Evolutionary conservation across 257 asterid species (phyloP).

Genomic region (Salvia rosmarinus): DNA sequence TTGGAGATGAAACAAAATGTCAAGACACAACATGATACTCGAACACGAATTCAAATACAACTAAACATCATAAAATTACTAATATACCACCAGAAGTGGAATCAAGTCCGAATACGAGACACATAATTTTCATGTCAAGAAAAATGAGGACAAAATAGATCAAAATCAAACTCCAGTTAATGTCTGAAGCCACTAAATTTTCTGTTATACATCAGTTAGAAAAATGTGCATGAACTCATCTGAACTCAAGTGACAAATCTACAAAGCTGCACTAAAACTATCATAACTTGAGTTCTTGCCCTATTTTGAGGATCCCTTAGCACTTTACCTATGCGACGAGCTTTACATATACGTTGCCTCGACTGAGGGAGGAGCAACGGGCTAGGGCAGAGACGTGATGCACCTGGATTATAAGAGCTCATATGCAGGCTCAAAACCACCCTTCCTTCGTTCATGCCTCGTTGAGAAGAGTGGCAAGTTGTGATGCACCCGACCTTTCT

Average conservation of each 20-base stretch:
- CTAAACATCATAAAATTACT: too few species aligned
- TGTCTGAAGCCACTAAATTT: neutral
- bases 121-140: neutral
- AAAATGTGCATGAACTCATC: conserved; percentile 31
- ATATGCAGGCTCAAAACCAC: neutral
- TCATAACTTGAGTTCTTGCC: neutral
- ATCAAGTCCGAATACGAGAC: neutral
- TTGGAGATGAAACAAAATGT: too few species aligned
- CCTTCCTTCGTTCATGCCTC: neutral
- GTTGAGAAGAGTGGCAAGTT: neutral
- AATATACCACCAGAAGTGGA: neutral
- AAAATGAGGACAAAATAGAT: neutral
- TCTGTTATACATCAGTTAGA: conserved; percentile 23
- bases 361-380: conserved; percentile 48
- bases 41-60: too few species aligned
- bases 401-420: too few species aligned
- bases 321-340: neutral
- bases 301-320: neutral
- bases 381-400: conserved; percentile 15
- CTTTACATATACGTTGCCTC: conserved; percentile 58
- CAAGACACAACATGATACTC: too few species aligned
- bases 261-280: conserved; percentile 26
- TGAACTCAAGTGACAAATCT: conserved; percentile 34
- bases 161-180: neutral
- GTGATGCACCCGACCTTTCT: neutral